phyloP scores from a whole-genome alignment of 2,329 filamentous ascomycete species.

The Beauveria pseudobassiana region DNA sequence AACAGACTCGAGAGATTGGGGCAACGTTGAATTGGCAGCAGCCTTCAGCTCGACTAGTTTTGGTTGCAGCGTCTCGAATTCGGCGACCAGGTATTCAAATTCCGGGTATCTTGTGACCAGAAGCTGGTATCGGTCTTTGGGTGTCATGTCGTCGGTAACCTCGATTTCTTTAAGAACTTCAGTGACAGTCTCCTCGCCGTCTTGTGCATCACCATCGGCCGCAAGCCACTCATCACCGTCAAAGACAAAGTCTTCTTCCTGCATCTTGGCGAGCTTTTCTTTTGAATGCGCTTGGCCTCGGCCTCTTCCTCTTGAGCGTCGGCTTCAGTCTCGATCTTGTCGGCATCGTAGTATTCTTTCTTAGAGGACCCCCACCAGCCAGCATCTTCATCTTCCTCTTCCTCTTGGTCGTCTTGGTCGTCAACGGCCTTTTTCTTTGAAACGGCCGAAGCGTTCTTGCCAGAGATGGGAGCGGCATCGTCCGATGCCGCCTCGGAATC shows the following conservation, averaged over 20 bases:
- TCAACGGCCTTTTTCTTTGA: constrained; percentile 29
- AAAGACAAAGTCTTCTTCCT: constrained; percentile 86
- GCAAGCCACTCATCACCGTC: constrained; percentile 81
- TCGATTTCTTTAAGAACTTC: constrained; percentile 81
- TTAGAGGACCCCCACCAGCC: constrained; percentile 82
- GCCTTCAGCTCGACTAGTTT: constrained; percentile 52
- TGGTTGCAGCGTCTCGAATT: constrained; percentile 67
- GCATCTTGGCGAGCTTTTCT: constrained; percentile 87
- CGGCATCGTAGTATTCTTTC: constrained; percentile 89
- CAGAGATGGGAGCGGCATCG: constrained; percentile 35
- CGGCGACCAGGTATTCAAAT: constrained; percentile 76
- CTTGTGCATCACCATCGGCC: constrained; percentile 41
- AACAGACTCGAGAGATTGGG: constrained; percentile 51
- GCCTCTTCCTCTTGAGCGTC: constrained; percentile 83
- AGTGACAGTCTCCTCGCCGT: constrained; percentile 59
- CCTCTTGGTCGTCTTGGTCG: constrained; percentile 47
- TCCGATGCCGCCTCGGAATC: constrained; percentile 31
- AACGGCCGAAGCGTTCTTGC: constrained; percentile 17
- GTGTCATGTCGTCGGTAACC: constrained; percentile 70
- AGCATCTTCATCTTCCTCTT: constrained; percentile 42
- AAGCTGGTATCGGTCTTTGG: constrained; percentile 67
- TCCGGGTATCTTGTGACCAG: constrained; percentile 82
- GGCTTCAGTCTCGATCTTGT: constrained; percentile 57
- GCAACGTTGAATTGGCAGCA: constrained; percentile 44
- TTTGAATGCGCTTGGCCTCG: constrained; percentile 80